These are phyloP conservation scores for Cenchrus fungigraminus DNA, from an alignment of 176 grass and related monocot species.

Conservation along the genomic window DNA sequence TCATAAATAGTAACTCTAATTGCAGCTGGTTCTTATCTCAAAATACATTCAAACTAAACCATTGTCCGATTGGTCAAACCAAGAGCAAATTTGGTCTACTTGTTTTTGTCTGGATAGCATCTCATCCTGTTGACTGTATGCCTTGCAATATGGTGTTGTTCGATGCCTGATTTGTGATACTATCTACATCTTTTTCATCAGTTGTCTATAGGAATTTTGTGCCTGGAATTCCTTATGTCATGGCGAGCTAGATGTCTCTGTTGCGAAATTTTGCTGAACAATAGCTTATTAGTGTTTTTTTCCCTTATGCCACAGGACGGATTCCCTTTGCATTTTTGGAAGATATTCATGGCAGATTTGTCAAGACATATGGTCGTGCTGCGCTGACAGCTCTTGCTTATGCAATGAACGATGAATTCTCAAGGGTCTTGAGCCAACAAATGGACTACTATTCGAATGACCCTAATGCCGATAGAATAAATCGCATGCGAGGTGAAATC, in stretches of 20 bases:
- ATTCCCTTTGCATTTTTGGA: conserved; percentile 96
- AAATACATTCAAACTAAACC: background rate
- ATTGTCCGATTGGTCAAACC: background rate
- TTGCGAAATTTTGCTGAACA: background rate
- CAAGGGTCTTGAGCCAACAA: conserved; percentile 85
- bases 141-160: background rate
- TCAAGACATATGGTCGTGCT: conserved; percentile 87
- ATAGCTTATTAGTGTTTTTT: conserved; percentile 14
- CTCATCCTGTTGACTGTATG: background rate
- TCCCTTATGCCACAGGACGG: conserved; percentile 53
- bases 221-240: no score
- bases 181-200: background rate
- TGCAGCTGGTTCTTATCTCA: background rate
- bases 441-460: conserved; percentile 99
- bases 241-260: background rate
- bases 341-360: conserved; percentile 93
- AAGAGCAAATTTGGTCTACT: background rate
- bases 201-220: no score
- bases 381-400: conserved; percentile 89
- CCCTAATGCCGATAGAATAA: conserved; percentile 88
- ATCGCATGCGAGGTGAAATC: conserved; percentile 95
- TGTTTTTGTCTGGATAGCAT: background rate
- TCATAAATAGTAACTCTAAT: background rate
- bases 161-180: background rate
- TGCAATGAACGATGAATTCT: conserved; percentile 97